Conservation (phyloP, 352 stramenopile species). For the Globisporangium alternatum region DNA sequence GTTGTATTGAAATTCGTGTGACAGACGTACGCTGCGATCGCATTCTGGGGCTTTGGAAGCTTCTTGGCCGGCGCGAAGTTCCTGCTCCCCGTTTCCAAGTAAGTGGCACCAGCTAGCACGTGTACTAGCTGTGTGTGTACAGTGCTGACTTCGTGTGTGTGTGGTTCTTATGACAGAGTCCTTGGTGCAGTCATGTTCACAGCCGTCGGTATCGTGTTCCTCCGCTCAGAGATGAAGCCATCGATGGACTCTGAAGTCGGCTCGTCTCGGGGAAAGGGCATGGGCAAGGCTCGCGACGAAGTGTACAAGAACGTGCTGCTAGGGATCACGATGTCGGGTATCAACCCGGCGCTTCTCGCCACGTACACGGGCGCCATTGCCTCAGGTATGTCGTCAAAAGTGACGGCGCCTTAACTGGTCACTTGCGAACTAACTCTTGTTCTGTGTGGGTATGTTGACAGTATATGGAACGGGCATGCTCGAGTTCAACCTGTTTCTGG, state of each 20-base stretch:
- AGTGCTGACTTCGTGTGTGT: slow-evolving; percentile 3
- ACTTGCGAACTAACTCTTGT: not conserved
- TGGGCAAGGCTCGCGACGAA: slow-evolving; percentile 51
- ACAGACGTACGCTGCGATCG: slow-evolving; percentile 84
- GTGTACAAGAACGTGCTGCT: slow-evolving; percentile 81
- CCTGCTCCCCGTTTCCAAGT: slow-evolving; percentile 84
- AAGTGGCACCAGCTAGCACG: slow-evolving; percentile 15
- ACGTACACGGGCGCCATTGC: slow-evolving; percentile 88
- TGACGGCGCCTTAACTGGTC: not conserved
- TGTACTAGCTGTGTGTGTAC: not conserved
- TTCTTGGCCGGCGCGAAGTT: slow-evolving; percentile 84
- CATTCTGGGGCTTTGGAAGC: slow-evolving; percentile 89
- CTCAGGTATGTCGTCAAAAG: slow-evolving; percentile 41
- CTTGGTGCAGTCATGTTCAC: slow-evolving; percentile 86
- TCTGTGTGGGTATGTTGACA: slow-evolving; percentile 17
- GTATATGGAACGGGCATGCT: slow-evolving; percentile 86
- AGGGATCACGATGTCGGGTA: slow-evolving; percentile 84
- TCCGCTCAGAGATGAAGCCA: slow-evolving; percentile 78
- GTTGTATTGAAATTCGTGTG: slow-evolving; percentile 1
- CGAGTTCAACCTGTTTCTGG: slow-evolving; percentile 83
- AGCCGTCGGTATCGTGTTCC: slow-evolving; percentile 74
- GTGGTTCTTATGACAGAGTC: slow-evolving; percentile 35
- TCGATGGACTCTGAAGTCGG: slow-evolving; percentile 60
- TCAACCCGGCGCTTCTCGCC: slow-evolving; percentile 81
- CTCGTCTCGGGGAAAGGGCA: slow-evolving; percentile 45